Base-by-base conservation (phyloP, 2,329 filamentous ascomycete genomes). In the Fusarium sacchari region DNA sequence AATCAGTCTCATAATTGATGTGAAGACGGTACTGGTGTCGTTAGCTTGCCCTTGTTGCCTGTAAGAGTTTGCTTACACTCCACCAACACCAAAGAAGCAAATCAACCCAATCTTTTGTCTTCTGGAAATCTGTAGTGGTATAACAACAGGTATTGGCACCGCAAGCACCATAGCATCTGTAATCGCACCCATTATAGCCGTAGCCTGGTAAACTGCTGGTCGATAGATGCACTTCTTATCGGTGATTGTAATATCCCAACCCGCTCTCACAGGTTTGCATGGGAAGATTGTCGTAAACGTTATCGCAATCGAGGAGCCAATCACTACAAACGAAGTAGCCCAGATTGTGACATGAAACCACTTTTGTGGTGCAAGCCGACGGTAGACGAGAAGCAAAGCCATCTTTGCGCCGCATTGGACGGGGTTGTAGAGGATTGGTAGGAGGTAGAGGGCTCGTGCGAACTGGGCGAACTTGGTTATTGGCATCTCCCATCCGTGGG, bases 401-500 rank as follows among this genome's bases (percentile, higher is more conserved):
- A 62, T 62, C 28, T 66, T 58, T 3, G 57, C 39, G 7, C 65
- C 60, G 32, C 65, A 69, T 53, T 71, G 68, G 5, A 71, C 55
- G 26, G 68, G 65, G 20, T 71, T 71, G 60, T 71, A 69, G 39
- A 71, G 65, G 43, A 71, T 71, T 36, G 68, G 68, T 12, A 63
- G 52, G 17, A 55, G 52, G 30, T 65, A 65, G 4, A 55, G 20
- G 6, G 43, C 64, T 26, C 56, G 52, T 30, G 59, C 59, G 52
- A 64, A 73, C 15, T 50, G 22, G 28, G 46, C 58, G 30, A 46
- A 65, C 8, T 65, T 66, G 14, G 64, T 58, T 37, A 73, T 46
- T 20, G 70, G 64, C 64, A 73, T 73, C 39, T 73, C 70, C 70
- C 70, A 73, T 5, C 36, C 61, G 32, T 73, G 69, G 10, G 69